Evolutionary conservation across 23 red algal genomes (phyloP).

Genomic region (Gracilaria vermiculophylla): DNA sequence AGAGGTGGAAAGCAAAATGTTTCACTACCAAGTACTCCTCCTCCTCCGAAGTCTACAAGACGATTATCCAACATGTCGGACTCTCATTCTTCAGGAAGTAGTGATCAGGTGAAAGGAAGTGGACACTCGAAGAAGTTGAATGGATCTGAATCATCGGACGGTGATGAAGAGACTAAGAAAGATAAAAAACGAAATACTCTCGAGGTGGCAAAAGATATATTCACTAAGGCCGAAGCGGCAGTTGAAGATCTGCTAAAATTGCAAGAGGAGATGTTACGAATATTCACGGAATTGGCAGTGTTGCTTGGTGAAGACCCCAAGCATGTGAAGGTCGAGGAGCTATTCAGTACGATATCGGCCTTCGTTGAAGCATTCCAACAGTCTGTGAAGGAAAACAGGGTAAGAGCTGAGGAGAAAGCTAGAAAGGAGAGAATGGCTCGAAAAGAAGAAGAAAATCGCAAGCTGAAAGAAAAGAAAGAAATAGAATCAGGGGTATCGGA

Average conservation of each 20-base stretch:
- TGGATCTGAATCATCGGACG: neutral
- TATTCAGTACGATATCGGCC: slow-evolving; percentile 67
- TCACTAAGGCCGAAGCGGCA: slow-evolving; percentile 61
- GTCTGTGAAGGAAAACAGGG: slow-evolving; percentile 56
- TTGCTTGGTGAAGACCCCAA: slow-evolving; percentile 87
- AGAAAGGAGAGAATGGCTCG: slow-evolving; percentile 48
- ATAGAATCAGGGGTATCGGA: neutral
- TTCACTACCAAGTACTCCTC: slow-evolving; percentile 32
- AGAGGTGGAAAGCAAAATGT: slow-evolving; percentile 22
- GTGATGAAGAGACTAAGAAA: neutral
- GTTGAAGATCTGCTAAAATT: slow-evolving; percentile 36
- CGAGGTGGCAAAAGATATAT: slow-evolving; percentile 48
- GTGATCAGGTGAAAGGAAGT: neutral
- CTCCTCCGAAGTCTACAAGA: slow-evolving; percentile 29
- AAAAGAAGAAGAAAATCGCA: slow-evolving; percentile 48
- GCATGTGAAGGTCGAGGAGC: slow-evolving; percentile 72
- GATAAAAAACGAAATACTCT: neutral
- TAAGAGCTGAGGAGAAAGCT: slow-evolving; percentile 29
- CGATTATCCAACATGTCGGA: slow-evolving; percentile 43
- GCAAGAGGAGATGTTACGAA: slow-evolving; percentile 66
- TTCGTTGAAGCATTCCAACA: slow-evolving; percentile 66
- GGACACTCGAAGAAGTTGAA: neutral
- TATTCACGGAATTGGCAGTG: slow-evolving; percentile 65
- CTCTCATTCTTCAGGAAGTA: slow-evolving; percentile 15
- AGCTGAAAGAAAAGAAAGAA: neutral